Percentiles rank a stretch among this genome's conserved stretches.
phyloP scores from a whole-genome alignment of 2,329 filamentous ascomycete genomes.

The Fusarium beomiforme region DNA sequence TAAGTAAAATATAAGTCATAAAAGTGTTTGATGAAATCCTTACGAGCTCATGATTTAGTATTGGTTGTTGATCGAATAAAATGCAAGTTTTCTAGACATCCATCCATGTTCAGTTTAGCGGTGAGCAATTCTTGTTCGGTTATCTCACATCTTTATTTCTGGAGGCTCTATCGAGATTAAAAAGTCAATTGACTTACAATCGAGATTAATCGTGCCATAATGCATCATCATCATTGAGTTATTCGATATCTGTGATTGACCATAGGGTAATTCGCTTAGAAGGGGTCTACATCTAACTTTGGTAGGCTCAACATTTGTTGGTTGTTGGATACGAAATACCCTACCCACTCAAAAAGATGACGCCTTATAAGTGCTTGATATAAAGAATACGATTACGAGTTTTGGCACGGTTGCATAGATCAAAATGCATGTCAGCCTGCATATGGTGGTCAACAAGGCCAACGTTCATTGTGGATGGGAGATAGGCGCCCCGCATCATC shows the following conservation, averaged over 20 bases:
- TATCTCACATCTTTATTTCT: neutral
- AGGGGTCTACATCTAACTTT: neutral
- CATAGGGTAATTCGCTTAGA: neutral
- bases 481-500: neutral
- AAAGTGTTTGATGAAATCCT: neutral
- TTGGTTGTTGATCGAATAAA: too few relatives aligned
- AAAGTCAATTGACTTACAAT: neutral
- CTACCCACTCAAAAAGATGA: neutral
- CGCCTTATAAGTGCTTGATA: neutral
- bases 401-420: neutral
- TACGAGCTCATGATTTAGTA: neutral
- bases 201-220: neutral
- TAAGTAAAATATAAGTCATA: neutral
- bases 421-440: conserved; percentile 19
- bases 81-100: neutral
- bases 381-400: conserved; percentile 25
- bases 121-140: neutral
- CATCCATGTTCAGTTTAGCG: neutral
- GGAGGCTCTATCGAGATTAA: neutral
- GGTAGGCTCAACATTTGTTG: neutral
- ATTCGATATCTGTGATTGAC: neutral
- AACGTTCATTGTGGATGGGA: neutral
- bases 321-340: neutral
- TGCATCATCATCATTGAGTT: neutral
- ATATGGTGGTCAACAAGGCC: neutral